Conservation (phyloP, 495 filamentous ascomycete genomes). For the Penicillium fimorum region DNA sequence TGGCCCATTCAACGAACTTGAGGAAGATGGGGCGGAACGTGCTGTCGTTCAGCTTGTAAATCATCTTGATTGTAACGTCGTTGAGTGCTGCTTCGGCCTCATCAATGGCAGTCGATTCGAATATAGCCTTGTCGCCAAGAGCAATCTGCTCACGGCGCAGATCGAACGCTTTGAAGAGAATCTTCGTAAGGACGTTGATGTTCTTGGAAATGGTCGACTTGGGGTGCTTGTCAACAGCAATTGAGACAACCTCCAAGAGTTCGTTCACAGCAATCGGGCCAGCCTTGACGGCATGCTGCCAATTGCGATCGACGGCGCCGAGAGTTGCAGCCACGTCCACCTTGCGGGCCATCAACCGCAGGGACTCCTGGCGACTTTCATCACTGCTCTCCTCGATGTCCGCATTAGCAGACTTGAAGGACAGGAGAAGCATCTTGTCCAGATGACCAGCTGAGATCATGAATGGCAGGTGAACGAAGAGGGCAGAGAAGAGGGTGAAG, state of each 20-base stretch:
- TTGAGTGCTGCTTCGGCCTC: constrained; percentile 65
- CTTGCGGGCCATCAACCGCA: constrained; percentile 68
- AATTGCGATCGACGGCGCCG: constrained; percentile 66
- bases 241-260: constrained; percentile 61
- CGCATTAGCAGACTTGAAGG: constrained; percentile 64
- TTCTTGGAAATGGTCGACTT: constrained; percentile 74
- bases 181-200: constrained; percentile 58
- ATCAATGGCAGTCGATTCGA: constrained; percentile 52
- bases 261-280: constrained; percentile 65
- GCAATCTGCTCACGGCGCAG: constrained; percentile 57
- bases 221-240: constrained; percentile 69
- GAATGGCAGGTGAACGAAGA: constrained; percentile 79
- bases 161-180: constrained; percentile 73
- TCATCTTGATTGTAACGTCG: constrained; percentile 75
- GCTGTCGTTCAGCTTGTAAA: constrained; percentile 95
- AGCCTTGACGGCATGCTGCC: constrained; percentile 55
- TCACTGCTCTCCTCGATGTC: constrained; percentile 53
- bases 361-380: constrained; percentile 64
- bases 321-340: constrained; percentile 69
- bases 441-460: constrained; percentile 77
- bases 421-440: constrained; percentile 63
- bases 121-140: constrained; percentile 34
- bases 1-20: constrained; percentile 77
- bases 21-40: constrained; percentile 92
- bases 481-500: constrained; percentile 70